Evolutionary conservation across 2,329 filamentous ascomycete species (phyloP).

Genomic region (Aureobasidium sp.): DNA sequence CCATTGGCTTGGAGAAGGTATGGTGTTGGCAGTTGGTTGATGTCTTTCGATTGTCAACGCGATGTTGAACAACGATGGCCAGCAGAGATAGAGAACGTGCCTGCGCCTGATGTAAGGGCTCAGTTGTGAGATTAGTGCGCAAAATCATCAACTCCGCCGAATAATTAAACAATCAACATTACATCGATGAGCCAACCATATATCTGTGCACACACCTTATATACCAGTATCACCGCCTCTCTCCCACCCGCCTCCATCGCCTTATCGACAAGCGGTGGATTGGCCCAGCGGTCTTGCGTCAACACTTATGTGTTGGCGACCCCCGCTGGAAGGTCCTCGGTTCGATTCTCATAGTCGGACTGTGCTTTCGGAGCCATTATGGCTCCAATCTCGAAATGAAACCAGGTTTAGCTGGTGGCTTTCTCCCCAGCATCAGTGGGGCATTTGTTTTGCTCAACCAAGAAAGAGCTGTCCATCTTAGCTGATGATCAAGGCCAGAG

Average conservation of each 20-base stretch:
- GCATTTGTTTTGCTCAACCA: not conserved
- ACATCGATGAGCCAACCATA: not conserved
- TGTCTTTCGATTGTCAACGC: conserved; percentile 11
- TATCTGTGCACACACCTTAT: not conserved
- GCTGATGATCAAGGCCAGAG: too few species aligned
- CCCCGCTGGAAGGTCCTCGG: not conserved
- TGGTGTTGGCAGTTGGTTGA: conserved; percentile 14
- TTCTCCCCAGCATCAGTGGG: not conserved
- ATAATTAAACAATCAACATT: not conserved
- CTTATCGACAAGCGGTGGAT: not conserved
- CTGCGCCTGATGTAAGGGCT: not conserved
- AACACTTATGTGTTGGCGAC: not conserved
- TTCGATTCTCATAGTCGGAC: not conserved
- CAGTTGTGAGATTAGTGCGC: not conserved
- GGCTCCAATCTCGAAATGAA: not conserved
- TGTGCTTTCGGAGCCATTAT: not conserved
- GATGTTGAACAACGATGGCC: conserved; percentile 10
- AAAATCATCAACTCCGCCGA: too few species aligned
- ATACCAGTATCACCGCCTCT: not conserved
- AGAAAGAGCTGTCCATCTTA: too few species aligned
- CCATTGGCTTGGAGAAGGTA: conserved; percentile 14
- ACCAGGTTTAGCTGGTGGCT: not conserved
- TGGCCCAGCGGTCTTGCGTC: not conserved
- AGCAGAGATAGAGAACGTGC: not conserved
- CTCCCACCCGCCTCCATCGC: not conserved